Evolutionary conservation across 2,329 filamentous ascomycete genomes (phyloP).

Genomic region (Thelonectria blattea): DNA sequence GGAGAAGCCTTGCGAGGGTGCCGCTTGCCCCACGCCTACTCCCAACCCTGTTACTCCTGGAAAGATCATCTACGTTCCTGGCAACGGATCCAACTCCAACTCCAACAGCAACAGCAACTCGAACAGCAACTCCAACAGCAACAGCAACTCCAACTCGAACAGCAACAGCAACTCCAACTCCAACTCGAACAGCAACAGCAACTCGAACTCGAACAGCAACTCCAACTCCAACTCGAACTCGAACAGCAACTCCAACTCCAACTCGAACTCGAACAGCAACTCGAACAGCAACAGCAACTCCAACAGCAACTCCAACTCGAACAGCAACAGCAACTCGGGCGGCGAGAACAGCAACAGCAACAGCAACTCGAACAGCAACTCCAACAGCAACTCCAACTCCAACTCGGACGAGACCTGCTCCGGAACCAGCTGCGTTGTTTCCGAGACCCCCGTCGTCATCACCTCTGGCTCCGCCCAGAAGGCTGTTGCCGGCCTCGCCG

Average conservation of each 20-base stretch:
- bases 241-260: not conserved
- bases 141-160: not conserved
- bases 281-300: not conserved
- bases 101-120: not conserved
- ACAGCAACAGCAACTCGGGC: too few species aligned
- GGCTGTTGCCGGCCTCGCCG: slow-evolving; percentile 31
- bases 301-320: not conserved
- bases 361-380: not conserved
- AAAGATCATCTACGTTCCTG: slow-evolving; percentile 9
- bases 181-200: not conserved
- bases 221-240: not conserved
- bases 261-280: not conserved
- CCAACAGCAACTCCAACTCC: not conserved
- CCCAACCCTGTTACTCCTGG: slow-evolving; percentile 4
- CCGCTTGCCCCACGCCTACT: slow-evolving; percentile 34
- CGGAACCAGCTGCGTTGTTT: not conserved
- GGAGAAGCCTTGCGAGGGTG: slow-evolving; percentile 36
- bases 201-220: not conserved
- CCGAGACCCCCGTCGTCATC: slow-evolving; percentile 30
- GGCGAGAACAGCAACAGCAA: too few species aligned
- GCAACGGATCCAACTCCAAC: not conserved
- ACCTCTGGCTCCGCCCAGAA: slow-evolving; percentile 36
- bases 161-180: not conserved
- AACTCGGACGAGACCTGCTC: not conserved
- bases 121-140: not conserved